phyloP scores from a whole-genome alignment of 345 rosid genomes.

The Rhizophora mangle region DNA sequence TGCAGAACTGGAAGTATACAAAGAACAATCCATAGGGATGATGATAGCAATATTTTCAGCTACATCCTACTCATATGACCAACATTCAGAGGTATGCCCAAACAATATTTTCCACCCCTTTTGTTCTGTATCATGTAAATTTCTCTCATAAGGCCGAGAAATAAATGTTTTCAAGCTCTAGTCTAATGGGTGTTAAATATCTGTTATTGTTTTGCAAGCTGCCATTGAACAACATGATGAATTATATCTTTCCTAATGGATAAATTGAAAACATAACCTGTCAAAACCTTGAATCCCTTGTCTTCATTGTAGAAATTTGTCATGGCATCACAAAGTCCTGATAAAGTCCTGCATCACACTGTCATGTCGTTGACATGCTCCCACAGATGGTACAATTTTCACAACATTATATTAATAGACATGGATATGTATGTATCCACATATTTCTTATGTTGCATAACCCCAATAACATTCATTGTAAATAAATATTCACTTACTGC shows the following conservation, averaged over 20 bases:
- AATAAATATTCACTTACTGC: neutral
- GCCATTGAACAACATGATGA: conserved; percentile 82
- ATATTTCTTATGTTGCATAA: neutral
- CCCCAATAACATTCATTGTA: neutral
- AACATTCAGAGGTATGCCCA: too few species aligned
- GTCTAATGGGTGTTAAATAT: conserved; percentile 24
- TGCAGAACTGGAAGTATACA: neutral
- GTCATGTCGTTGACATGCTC: neutral
- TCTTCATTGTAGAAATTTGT: conserved; percentile 70
- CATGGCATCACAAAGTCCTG: conserved; percentile 76
- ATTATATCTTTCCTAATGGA: conserved; percentile 87
- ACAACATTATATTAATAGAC: neutral
- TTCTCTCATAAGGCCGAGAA: neutral
- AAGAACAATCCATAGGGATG: neutral
- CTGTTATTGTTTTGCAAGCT: conserved; percentile 59
- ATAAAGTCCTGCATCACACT: conserved; percentile 45
- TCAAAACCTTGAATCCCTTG: conserved; percentile 77
- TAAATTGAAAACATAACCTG: conserved; percentile 91
- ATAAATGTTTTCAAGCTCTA: too few species aligned
- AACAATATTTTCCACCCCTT: too few species aligned
- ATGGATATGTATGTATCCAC: too few species aligned
- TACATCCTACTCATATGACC: too few species aligned
- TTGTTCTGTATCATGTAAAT: too few species aligned
- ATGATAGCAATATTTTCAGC: too few species aligned
- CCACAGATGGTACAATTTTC: neutral